phyloP scores from a whole-genome alignment of 768 basidiomycete genomes.

The Tylopilus felleus region DNA sequence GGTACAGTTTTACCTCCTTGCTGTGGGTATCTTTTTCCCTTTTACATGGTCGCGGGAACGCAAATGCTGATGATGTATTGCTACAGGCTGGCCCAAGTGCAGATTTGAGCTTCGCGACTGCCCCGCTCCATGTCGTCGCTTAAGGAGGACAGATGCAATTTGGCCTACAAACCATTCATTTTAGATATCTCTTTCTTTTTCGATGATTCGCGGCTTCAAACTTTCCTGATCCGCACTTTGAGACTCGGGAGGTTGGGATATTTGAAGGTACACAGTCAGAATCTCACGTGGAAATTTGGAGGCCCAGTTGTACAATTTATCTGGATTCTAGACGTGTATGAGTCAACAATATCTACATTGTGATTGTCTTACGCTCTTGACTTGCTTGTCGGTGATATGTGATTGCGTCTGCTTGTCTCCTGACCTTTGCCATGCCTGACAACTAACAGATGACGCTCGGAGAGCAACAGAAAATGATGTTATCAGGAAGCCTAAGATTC shows the following conservation, averaged over 20 bases:
- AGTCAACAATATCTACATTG: no score
- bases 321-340: no score
- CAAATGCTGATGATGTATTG: neutral
- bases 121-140: neutral
- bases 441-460: no score
- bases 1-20: slow-evolving; percentile 2
- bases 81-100: neutral
- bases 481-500: no score
- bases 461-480: no score
- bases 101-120: neutral
- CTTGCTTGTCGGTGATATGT: no score
- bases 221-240: neutral
- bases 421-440: no score
- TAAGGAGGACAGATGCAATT: neutral
- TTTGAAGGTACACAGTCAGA: neutral
- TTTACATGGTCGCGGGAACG: no score
- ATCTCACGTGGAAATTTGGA: neutral
- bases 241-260: neutral
- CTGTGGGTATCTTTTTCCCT: neutral
- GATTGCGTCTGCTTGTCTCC: no score
- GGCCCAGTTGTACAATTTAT: no score
- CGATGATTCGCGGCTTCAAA: no score
- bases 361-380: no score
- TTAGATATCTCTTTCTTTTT: neutral
- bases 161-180: neutral